Evolutionary conservation across 2,329 filamentous ascomycete genomes (phyloP).

Genomic region (Aspergillus sp.): DNA sequence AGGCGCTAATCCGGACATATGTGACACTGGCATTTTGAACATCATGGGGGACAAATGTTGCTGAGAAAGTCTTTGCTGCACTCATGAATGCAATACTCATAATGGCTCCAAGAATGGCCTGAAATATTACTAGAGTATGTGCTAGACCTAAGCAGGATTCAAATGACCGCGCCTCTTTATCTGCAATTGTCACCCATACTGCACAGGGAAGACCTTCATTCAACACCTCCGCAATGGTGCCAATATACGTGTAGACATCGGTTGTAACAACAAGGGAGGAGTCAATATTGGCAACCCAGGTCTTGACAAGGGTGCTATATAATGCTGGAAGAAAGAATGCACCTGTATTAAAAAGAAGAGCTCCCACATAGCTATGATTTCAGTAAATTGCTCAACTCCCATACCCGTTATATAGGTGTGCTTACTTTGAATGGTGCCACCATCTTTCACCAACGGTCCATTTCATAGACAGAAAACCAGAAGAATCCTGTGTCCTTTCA

Average conservation of each 20-base stretch:
- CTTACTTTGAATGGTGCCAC: too few species aligned
- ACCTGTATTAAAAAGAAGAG: slow-evolving; percentile 54
- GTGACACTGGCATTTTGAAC: slow-evolving; percentile 50
- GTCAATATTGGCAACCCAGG: slow-evolving; percentile 62
- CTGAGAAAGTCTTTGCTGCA: slow-evolving; percentile 48
- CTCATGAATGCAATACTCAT: slow-evolving; percentile 53
- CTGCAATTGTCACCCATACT: slow-evolving; percentile 61
- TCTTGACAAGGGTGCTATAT: slow-evolving; percentile 58
- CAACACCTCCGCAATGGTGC: slow-evolving; percentile 57
- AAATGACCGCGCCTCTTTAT: slow-evolving; percentile 48
- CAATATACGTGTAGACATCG: slow-evolving; percentile 62
- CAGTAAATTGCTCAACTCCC: background rate
- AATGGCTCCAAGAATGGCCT: slow-evolving; percentile 49
- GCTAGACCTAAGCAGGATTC: slow-evolving; percentile 50
- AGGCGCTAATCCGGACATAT: slow-evolving; percentile 58
- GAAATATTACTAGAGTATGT: slow-evolving; percentile 50
- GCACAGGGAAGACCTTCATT: slow-evolving; percentile 65
- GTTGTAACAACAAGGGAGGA: slow-evolving; percentile 54
- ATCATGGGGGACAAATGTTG: slow-evolving; percentile 54
- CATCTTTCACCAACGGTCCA: too few species aligned
- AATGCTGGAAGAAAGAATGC: slow-evolving; percentile 59
- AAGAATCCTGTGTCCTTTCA: too few species aligned
- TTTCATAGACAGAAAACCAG: too few species aligned
- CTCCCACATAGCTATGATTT: slow-evolving; percentile 44
- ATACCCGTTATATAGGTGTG: too few species aligned